A percentile compares a stretch with the other conserved stretches of the same genome.
phyloP scores from a whole-genome alignment of 2,329 filamentous ascomycete genomes.

The Exserohilum turcica region DNA sequence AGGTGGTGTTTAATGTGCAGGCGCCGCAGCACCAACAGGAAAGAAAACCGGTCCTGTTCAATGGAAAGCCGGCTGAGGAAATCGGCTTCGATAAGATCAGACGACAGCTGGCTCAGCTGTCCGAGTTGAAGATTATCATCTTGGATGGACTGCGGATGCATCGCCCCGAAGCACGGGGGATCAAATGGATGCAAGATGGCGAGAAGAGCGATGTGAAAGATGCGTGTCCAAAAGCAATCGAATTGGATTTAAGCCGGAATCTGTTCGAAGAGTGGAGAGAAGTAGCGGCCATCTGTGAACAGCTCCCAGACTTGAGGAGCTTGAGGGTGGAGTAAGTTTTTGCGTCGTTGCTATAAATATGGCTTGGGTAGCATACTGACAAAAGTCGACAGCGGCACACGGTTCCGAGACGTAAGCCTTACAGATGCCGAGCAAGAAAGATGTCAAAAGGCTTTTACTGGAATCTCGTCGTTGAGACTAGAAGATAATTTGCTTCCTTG shows the following conservation, averaged over 20 bases:
- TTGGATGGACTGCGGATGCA: slow-evolving; percentile 75
- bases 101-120: slow-evolving; percentile 74
- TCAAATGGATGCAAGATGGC: slow-evolving; percentile 31
- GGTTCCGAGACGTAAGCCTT: slow-evolving; percentile 56
- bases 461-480: slow-evolving; percentile 54
- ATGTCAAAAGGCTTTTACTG: slow-evolving; percentile 36
- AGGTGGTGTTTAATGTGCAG: slow-evolving; percentile 38
- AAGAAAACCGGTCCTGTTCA: slow-evolving; percentile 67
- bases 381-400: slow-evolving; percentile 67
- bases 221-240: slow-evolving; percentile 64
- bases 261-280: slow-evolving; percentile 71
- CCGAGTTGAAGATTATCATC: slow-evolving; percentile 79
- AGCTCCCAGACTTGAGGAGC: slow-evolving; percentile 68
- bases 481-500: slow-evolving; percentile 55
- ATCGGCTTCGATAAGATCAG: slow-evolving; percentile 94
- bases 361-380: slow-evolving; percentile 6
- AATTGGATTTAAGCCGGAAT: slow-evolving; percentile 86
- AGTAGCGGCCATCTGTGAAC: slow-evolving; percentile 71
- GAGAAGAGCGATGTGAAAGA: slow-evolving; percentile 56
- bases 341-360: not conserved
- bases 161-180: slow-evolving; percentile 35
- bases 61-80: slow-evolving; percentile 86
- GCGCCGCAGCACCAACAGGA: slow-evolving; percentile 20
- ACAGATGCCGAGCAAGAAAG: slow-evolving; percentile 29
- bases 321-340: slow-evolving; percentile 72